A percentile compares a stretch with the other conserved stretches of the same genome.
These are phyloP conservation scores for Gracilaria gracilis DNA, from an alignment of 23 red algal genomes.

Conservation along the genomic window DNA sequence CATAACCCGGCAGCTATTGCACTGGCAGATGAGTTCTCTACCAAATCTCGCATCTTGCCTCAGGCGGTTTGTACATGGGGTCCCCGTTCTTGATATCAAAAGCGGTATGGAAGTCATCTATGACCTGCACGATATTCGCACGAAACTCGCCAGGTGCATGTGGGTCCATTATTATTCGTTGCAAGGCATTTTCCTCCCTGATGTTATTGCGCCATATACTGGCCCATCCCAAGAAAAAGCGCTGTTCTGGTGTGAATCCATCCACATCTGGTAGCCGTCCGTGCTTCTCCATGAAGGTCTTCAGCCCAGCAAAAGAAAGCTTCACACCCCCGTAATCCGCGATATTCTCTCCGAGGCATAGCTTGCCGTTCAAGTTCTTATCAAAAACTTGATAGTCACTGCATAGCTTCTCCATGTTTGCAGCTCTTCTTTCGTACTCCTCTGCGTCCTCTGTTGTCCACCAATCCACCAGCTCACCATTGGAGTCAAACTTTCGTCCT, in stretches of 20 bases:
- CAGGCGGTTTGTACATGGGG: constrained; percentile 60
- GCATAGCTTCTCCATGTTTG: constrained; percentile 74
- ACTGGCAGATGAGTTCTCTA: neutral
- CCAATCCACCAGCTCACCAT: constrained; percentile 78
- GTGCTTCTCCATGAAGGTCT: constrained; percentile 69
- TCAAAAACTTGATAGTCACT: constrained; percentile 69
- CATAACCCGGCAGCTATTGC: neutral
- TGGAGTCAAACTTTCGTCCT: constrained; percentile 76
- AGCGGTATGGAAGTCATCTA: constrained; percentile 67
- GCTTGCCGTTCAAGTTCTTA: constrained; percentile 81
- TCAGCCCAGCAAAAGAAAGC: constrained; percentile 44
- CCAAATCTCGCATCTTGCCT: constrained; percentile 77
- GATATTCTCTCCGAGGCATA: constrained; percentile 87
- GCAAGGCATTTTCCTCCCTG: constrained; percentile 63
- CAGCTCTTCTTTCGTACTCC: constrained; percentile 69
- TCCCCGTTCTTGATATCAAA: constrained; percentile 61
- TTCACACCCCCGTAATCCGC: constrained; percentile 85
- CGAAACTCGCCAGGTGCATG: constrained; percentile 82
- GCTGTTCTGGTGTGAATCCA: constrained; percentile 78
- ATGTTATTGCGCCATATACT: constrained; percentile 77
- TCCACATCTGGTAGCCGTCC: constrained; percentile 48
- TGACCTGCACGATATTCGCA: constrained; percentile 65
- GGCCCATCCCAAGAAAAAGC: constrained; percentile 78
- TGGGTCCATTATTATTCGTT: constrained; percentile 77
- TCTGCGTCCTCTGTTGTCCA: constrained; percentile 67